Conservation (phyloP, 208 protist genomes). For the Trypanosoma melophagium region DNA sequence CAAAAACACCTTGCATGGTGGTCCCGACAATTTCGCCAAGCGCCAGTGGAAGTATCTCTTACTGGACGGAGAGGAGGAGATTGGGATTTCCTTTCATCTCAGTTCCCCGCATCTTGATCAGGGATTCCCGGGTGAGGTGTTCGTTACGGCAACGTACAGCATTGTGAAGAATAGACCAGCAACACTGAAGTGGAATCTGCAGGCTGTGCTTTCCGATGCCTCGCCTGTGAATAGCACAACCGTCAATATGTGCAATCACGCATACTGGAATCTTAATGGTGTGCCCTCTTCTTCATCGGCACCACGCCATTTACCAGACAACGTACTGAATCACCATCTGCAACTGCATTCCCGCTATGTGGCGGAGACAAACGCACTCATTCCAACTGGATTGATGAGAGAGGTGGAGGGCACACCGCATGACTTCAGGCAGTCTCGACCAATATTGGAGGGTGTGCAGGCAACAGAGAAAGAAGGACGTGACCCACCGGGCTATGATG, state of each 20-base stretch:
- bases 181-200: constrained; percentile 55
- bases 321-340: constrained; percentile 62
- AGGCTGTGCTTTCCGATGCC: constrained; percentile 49
- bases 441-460: constrained; percentile 30
- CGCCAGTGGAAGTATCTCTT: constrained; percentile 77
- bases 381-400: constrained; percentile 30
- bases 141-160: constrained; percentile 69
- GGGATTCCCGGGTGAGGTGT: constrained; percentile 77
- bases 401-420: constrained; percentile 41
- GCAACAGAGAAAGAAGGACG: constrained; percentile 19
- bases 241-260: constrained; percentile 75
- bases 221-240: constrained; percentile 67
- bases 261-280: constrained; percentile 86
- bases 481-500: constrained; percentile 62
- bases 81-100: constrained; percentile 70
- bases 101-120: constrained; percentile 75
- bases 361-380: constrained; percentile 37
- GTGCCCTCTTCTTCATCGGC: constrained; percentile 28
- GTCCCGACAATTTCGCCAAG: constrained; percentile 54
- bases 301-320: constrained; percentile 29
- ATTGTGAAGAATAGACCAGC: constrained; percentile 36
- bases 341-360: constrained; percentile 52
- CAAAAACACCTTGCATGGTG: constrained; percentile 70
- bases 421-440: constrained; percentile 56
- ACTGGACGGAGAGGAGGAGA: constrained; percentile 63